Conservation (phyloP, 805 yeast species). For the Suhomyces sp. region DNA sequence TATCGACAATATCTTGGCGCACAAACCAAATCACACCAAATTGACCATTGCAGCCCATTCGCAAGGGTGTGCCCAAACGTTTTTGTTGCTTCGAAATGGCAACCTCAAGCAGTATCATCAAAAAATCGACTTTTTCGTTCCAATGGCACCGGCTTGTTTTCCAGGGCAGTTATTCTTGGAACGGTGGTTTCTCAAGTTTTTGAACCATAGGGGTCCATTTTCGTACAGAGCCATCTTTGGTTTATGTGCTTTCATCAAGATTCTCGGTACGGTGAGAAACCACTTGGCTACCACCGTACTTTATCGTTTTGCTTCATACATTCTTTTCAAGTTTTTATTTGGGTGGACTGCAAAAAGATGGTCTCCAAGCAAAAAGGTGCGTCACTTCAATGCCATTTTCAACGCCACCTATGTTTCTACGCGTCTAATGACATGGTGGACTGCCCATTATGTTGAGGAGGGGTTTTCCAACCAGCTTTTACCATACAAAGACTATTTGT, state of each 20-base stretch:
- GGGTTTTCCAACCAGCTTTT: slow-evolving; percentile 40
- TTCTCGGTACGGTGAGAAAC: slow-evolving; percentile 60
- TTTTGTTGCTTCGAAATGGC: slow-evolving; percentile 57
- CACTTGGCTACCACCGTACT: slow-evolving; percentile 35
- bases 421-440: slow-evolving; percentile 91
- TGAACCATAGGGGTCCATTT: slow-evolving; percentile 48
- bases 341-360: slow-evolving; percentile 84
- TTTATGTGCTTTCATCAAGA: slow-evolving; percentile 69
- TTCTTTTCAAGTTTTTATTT: slow-evolving; percentile 82
- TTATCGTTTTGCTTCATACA: slow-evolving; percentile 65
- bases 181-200: slow-evolving; percentile 57
- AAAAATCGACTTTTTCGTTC: slow-evolving; percentile 65
- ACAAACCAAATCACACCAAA: slow-evolving; percentile 39
- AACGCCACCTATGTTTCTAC: slow-evolving; percentile 83
- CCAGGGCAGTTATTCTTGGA: slow-evolving; percentile 75
- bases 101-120: slow-evolving; percentile 37
- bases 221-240: slow-evolving; percentile 64
- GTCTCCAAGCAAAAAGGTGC: slow-evolving; percentile 53
- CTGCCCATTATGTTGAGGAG: slow-evolving; percentile 39
- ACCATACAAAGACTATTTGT: slow-evolving; percentile 27
- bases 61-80: slow-evolving; percentile 89
- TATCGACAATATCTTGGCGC: slow-evolving; percentile 54
- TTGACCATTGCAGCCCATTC: slow-evolving; percentile 77
- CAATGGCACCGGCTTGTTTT: slow-evolving; percentile 87
- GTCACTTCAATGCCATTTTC: slow-evolving; percentile 76